Base-by-base conservation (phyloP, 192 early-diverging fungal genomes). In the Backusella sp. region DNA sequence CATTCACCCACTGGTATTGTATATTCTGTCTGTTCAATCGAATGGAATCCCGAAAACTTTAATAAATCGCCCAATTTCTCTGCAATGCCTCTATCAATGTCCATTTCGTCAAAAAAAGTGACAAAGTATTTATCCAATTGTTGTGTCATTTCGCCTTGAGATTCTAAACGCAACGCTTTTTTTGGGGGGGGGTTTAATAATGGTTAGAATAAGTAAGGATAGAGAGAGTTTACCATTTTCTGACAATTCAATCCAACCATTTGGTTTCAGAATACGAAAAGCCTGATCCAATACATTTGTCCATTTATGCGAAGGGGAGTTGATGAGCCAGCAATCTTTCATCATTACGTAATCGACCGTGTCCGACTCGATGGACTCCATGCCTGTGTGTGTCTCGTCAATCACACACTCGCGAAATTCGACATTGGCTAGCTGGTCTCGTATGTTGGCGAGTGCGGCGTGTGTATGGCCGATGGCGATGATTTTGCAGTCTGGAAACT, bases 1-100 rank as follows among this genome's bases (percentile, higher is more conserved):
- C 79, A 81, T 71, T 81, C 79, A 37, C 79, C 79, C 14, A 81
- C 32, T 8, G 79, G 79, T 66, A 80, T 35, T 30, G 41, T 12
- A 49, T 34, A 30, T 34, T 11, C 3, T 3, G 35, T 28, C 7
- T 53, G 7, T 59, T 72, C 36, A 42, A 76, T 68, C 15, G 23
- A 7, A 8, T 30, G 66, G 66, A 69, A 81, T 0, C 76, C 73
- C 2, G 52, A 14, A 1, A 53, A 17, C n/a, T 53, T 3, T 41
- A 73, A 37, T 12, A 34, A 44, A 17, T 56, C n/a, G 8, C 68
- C 49, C 6, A 70, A 28, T 14, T 35, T 53, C 1, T 28, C 19
- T n/a, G 17, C 36, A 17, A 66, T 30, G 1, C 30, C 11, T 17
- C 23, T 41, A 44, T 78, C 72, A 30, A 73, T 69, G 0, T 46